Percentiles rank a stretch among this genome's conserved stretches.
phyloP scores from a whole-genome alignment of 2,329 filamentous ascomycete genomes.

The Cercospora janseana region DNA sequence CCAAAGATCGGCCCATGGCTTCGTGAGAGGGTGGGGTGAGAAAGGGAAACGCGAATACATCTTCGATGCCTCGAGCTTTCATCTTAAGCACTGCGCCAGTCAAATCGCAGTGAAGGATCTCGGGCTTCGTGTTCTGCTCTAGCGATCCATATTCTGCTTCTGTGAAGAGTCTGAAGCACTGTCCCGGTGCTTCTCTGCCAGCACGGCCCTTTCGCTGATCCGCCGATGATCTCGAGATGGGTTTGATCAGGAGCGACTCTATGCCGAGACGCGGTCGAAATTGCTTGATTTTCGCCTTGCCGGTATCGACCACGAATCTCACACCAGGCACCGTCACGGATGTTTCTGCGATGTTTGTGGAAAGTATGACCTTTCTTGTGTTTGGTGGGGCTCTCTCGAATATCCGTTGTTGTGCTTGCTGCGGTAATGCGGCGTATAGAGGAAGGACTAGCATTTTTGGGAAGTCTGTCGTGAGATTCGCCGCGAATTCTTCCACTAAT shows the following conservation, averaged over 20 bases:
- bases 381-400: conserved; percentile 71
- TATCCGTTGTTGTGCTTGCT: conserved; percentile 79
- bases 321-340: conserved; percentile 95
- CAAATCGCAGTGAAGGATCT: conserved; percentile 88
- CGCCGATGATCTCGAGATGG: conserved; percentile 89
- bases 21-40: conserved; percentile 77
- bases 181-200: conserved; percentile 84
- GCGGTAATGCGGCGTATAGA: conserved; percentile 85
- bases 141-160: conserved; percentile 69
- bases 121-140: conserved; percentile 73
- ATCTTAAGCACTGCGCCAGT: conserved; percentile 84
- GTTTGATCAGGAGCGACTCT: conserved; percentile 84
- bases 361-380: conserved; percentile 87
- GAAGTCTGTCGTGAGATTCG: conserved; percentile 57
- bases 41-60: conserved; percentile 79
- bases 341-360: conserved; percentile 98
- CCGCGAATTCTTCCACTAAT: conserved; percentile 75
- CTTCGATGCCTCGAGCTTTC: conserved; percentile 83
- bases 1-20: conserved; percentile 74
- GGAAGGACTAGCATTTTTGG: conserved; percentile 64
- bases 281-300: conserved; percentile 91
- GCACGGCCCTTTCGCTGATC: conserved; percentile 89
- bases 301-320: conserved; percentile 84
- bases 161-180: conserved; percentile 87
- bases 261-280: conserved; percentile 81